Evolutionary conservation across 371 early-diverging fungal genomes (phyloP).

Genomic region (Amoeboradix gromovi): DNA sequence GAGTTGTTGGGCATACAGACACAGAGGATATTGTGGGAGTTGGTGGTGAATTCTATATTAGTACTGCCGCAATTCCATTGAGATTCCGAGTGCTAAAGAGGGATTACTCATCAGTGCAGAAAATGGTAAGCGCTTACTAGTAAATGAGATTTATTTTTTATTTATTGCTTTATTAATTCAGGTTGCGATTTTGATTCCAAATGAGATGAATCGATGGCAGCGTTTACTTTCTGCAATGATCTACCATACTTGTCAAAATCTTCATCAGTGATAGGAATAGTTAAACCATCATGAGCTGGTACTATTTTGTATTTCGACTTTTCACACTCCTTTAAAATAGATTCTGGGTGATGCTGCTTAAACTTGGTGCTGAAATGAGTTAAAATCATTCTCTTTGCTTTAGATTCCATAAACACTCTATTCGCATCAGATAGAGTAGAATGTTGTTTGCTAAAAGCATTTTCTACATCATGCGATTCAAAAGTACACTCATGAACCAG

Average conservation of each 20-base stretch:
- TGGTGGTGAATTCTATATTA: background rate
- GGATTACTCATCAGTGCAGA: background rate
- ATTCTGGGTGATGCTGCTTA: background rate
- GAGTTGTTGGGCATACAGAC: background rate
- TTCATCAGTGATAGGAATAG: background rate
- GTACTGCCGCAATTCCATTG: background rate
- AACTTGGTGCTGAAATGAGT: conserved; percentile 12
- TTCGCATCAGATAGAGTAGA: conserved; percentile 10
- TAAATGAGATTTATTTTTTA: background rate
- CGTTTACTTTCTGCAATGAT: background rate
- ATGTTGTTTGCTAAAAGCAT: conserved; percentile 10
- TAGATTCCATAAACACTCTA: conserved; percentile 6
- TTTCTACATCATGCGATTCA: conserved; percentile 5
- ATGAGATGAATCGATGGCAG: background rate
- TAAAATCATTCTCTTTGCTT: conserved; percentile 8
- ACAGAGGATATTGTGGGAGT: background rate
- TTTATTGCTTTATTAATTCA: background rate
- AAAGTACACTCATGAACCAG: conserved; percentile 17
- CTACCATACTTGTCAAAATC: background rate
- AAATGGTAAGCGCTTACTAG: background rate
- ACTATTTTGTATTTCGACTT: background rate
- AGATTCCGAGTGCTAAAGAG: background rate
- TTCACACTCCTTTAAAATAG: background rate
- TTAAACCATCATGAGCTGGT: background rate
- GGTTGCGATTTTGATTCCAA: too few relatives aligned